Percentiles rank a stretch among this genome's conserved stretches.
These are phyloP conservation scores for Thraustochytrium striatum DNA, from an alignment of 352 stramenopile species.

Conservation along the genomic window DNA sequence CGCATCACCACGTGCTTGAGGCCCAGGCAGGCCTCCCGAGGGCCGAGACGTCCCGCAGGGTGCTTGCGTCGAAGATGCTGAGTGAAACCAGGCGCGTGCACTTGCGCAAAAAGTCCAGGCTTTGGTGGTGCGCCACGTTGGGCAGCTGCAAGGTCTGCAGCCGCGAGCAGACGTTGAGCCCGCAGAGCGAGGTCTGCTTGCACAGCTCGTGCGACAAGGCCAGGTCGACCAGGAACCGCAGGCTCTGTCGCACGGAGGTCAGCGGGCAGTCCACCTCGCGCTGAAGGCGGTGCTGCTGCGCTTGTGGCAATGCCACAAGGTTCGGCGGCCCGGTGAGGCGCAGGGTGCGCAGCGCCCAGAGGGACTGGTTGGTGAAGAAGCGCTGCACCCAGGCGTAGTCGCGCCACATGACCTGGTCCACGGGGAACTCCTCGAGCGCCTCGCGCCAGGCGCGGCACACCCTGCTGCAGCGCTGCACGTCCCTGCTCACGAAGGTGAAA, in stretches of 20 bases:
- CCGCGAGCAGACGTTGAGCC: neutral
- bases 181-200: neutral
- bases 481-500: slow-evolving; percentile 8
- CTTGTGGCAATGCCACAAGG: neutral
- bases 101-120: slow-evolving; percentile 11
- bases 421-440: neutral
- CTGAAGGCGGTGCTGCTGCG: slow-evolving; percentile 8
- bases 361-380: slow-evolving; percentile 3
- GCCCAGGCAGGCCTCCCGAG: neutral
- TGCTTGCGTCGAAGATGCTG: neutral
- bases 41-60: neutral
- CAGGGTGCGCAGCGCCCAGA: slow-evolving; percentile 6
- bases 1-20: slow-evolving; percentile 7
- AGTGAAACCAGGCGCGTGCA: neutral
- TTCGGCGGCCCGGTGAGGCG: neutral
- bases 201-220: slow-evolving; percentile 6
- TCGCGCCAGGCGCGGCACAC: slow-evolving; percentile 11
- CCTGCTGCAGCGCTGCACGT: slow-evolving; percentile 26
- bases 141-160: slow-evolving; percentile 4
- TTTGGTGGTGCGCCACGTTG: neutral
- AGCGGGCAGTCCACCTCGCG: slow-evolving; percentile 21
- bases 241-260: neutral
- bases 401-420: neutral
- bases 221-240: slow-evolving; percentile 4
- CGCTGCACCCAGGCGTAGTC: slow-evolving; percentile 2